These are phyloP conservation scores for Fraxinus latifolia DNA, from an alignment of 305 asterid genomes.

Conservation along the genomic window DNA sequence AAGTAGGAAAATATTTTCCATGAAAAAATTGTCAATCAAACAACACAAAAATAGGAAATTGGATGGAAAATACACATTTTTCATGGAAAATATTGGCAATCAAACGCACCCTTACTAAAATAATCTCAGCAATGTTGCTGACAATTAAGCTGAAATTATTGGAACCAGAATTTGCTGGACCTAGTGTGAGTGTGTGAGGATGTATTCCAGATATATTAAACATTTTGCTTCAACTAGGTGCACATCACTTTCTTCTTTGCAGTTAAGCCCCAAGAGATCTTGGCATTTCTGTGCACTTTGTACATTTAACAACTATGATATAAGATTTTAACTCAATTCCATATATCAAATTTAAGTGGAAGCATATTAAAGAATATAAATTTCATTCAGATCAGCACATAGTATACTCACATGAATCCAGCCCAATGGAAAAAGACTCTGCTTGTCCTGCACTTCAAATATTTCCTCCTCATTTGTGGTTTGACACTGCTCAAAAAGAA, in stretches of 20 bases:
- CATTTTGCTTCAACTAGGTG: neutral
- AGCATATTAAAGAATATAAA: neutral
- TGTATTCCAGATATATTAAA: neutral
- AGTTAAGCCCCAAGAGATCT: neutral
- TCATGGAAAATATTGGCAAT: neutral
- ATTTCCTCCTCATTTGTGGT: slow-evolving; percentile 94
- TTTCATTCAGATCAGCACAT: neutral
- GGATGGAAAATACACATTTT: neutral
- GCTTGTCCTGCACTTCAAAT: slow-evolving; percentile 96
- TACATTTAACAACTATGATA: neutral
- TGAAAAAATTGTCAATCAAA: no score
- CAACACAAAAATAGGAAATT: neutral
- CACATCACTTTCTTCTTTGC: neutral
- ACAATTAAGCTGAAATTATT: neutral
- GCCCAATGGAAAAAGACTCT: slow-evolving; percentile 76
- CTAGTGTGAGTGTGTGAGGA: neutral
- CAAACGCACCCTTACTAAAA: neutral
- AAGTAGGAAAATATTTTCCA: no score
- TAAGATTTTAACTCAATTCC: neutral
- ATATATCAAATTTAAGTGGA: neutral
- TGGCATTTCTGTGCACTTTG: neutral
- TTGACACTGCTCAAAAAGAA: slow-evolving; percentile 65
- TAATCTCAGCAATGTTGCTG: neutral
- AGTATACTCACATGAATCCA: slow-evolving; percentile 87
- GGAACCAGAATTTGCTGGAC: neutral